Percentiles rank a stretch among this genome's conserved stretches.
Evolutionary conservation across 495 filamentous ascomycete genomes (phyloP).

Genomic region (Talaromyces ruber): DNA sequence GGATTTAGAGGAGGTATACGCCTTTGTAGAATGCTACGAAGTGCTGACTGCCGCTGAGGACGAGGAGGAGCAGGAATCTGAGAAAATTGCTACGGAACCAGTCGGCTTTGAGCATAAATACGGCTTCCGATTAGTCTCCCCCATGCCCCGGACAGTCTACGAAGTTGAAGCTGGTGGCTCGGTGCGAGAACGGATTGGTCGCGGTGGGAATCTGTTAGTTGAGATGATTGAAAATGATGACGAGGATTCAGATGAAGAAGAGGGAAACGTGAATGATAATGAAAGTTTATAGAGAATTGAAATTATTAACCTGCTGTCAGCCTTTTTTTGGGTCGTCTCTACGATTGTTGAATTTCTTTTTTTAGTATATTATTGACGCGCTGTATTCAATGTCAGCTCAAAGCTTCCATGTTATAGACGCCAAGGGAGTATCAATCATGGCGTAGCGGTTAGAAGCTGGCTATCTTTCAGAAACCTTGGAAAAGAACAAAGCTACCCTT

Average conservation of each 20-base stretch:
- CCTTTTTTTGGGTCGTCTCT: not conserved
- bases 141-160: constrained; percentile 74
- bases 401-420: too few relatives aligned
- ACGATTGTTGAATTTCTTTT: too few relatives aligned
- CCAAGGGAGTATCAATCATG: too few relatives aligned
- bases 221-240: constrained; percentile 57
- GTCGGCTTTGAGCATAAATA: constrained; percentile 69
- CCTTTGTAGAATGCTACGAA: constrained; percentile 90
- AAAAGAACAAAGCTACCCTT: too few relatives aligned
- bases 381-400: too few relatives aligned
- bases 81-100: constrained; percentile 40
- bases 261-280: constrained; percentile 8
- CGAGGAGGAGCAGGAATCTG: not conserved
- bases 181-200: constrained; percentile 64
- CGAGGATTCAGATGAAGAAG: constrained; percentile 35
- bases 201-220: constrained; percentile 82
- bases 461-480: too few relatives aligned
- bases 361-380: too few relatives aligned
- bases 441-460: too few relatives aligned
- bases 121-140: constrained; percentile 68
- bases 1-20: constrained; percentile 82
- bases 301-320: not conserved
- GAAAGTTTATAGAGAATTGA: not conserved
- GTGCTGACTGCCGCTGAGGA: constrained; percentile 32
- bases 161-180: constrained; percentile 54